Base-by-base conservation (phyloP, 2,329 filamentous ascomycete genomes). In the Teratosphaeriaceae sp. region DNA sequence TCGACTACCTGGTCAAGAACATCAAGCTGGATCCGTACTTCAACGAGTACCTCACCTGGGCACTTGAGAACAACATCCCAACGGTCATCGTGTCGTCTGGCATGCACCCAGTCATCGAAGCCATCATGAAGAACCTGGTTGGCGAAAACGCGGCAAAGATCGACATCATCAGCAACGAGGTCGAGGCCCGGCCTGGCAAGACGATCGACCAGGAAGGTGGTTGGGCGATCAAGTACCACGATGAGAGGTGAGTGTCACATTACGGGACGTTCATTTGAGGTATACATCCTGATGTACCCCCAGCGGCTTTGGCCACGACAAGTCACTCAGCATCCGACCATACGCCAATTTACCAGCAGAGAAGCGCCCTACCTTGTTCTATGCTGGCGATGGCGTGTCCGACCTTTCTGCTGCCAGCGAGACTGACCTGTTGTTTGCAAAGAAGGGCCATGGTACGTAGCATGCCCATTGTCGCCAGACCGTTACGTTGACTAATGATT, bases 251-350 rank as follows among this genome's bases (percentile, higher is more conserved):
- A 60, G 66, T 15, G n/a, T n/a, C n/a, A n/a, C n/a, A n/a, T n/a
- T n/a, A n/a, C n/a, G n/a, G n/a, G n/a, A n/a, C n/a, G n/a, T n/a
- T n/a, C n/a, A n/a, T n/a, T n/a, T 20, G 12, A 11, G 12, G 33
- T 18, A 5, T 13, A 9, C 21, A 20, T 38, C 5, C 21, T 46
- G 27, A 46, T 33, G 11, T 11, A 3, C 9, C 7, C 6, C 2
- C 49, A 86, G 84, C 60, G 76, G 82, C 45, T 94, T 94, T 58
- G 92, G 92, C n/a, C 92, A 98, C 63, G 90, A 98, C 74, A 98
- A 98, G 78, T 89, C 84, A 20, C 73, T 90, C 42, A 87, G 92
- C 62, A 88, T 98, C 58, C 80, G 86, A 52, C 88, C 88, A 40
- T 97, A 97, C 67, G 82, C 84, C 2, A 73, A 79, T 20, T 73